phyloP scores from a whole-genome alignment of 768 basidiomycete species.

The Tylopilus sp. region DNA sequence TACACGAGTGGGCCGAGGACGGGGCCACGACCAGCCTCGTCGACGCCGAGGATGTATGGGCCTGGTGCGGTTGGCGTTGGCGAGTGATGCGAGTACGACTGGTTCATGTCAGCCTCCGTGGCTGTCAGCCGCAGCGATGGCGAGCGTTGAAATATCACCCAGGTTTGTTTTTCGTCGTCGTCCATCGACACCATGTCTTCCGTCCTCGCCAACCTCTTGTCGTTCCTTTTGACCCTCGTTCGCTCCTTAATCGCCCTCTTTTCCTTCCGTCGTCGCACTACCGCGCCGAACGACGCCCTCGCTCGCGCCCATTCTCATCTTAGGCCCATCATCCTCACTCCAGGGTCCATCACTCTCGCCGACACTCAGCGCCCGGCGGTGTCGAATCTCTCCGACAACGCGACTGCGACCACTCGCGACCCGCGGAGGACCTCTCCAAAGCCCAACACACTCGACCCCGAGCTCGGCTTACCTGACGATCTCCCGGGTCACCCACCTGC shows the following conservation, averaged over 20 bases:
- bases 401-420: not conserved
- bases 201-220: constrained; percentile 22
- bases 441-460: constrained; percentile 11
- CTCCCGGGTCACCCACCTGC: not conserved
- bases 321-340: constrained; percentile 21
- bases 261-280: constrained; percentile 9
- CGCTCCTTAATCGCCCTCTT: constrained; percentile 25
- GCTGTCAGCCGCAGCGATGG: constrained; percentile 7
- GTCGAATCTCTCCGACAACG: constrained; percentile 10
- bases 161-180: not conserved
- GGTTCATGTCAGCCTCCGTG: constrained; percentile 12
- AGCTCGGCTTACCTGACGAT: constrained; percentile 15
- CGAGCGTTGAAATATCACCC: constrained; percentile 6
- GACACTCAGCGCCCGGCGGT: constrained; percentile 10
- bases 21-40: constrained; percentile 96
- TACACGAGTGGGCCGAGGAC: constrained; percentile 96
- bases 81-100: constrained; percentile 79
- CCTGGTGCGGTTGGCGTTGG: constrained; percentile 64
- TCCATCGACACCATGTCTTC: constrained; percentile 10
- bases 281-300: constrained; percentile 10
- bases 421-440: constrained; percentile 19
- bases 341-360: constrained; percentile 4
- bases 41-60: constrained; percentile 95
- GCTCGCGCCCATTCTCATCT: constrained; percentile 13
- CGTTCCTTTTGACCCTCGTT: constrained; percentile 26